A percentile compares a stretch with the other conserved stretches of the same genome.
These are phyloP conservation scores for Solanum sparsipilum DNA, from an alignment of 257 asterid species.

Conservation along the genomic window DNA sequence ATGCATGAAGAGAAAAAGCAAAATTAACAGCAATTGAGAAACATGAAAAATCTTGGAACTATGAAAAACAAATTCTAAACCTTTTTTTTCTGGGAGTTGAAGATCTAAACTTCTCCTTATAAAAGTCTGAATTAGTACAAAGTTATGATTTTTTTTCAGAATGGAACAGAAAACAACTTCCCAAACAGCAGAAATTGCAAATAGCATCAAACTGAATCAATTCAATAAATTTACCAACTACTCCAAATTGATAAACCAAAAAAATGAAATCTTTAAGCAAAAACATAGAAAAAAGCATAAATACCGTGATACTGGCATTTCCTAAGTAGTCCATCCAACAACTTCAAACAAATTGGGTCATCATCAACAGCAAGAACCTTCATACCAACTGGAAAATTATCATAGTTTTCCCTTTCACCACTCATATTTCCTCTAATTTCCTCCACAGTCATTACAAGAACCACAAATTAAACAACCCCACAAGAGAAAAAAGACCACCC, in stretches of 20 bases:
- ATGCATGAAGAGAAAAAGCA: neutral
- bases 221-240: neutral
- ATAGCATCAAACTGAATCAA: neutral
- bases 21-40: neutral
- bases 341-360: slow-evolving; percentile 62
- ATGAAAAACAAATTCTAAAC: neutral
- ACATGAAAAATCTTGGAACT: neutral
- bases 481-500: neutral
- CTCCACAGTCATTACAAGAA: slow-evolving; percentile 46
- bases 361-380: slow-evolving; percentile 93
- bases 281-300: neutral
- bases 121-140: neutral
- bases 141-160: neutral
- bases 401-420: slow-evolving; percentile 30
- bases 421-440: slow-evolving; percentile 27
- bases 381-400: slow-evolving; percentile 63
- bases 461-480: slow-evolving; percentile 10
- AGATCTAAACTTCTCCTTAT: neutral
- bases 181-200: neutral
- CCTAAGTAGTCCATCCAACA: slow-evolving; percentile 57
- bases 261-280: neutral
- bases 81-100: neutral
- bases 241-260: neutral
- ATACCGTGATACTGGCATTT: slow-evolving; percentile 79
- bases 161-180: neutral